Base-by-base conservation (phyloP, 2,329 filamentous ascomycete genomes). In the Cytospora schulzeri region DNA sequence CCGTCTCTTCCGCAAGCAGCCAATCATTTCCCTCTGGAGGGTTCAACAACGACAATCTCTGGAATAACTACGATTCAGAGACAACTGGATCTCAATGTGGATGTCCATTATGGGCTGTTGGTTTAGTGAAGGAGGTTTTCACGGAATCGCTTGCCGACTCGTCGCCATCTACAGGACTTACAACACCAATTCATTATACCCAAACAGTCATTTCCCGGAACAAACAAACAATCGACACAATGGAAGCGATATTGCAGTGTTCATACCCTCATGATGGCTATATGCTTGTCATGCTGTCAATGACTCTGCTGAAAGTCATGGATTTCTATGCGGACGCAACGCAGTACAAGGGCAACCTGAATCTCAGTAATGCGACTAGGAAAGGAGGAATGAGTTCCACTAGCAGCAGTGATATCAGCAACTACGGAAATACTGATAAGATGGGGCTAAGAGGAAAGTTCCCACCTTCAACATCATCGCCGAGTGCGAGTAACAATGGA, bases 291-390 rank as follows among this genome's bases (percentile, higher is more conserved):
- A 69, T 75, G 9, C 57, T 76, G 33, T 72, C 73, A 11, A 66
- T 76, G 35, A 70, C 76, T 26, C 66, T 74, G 7, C 71, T 76
- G 66, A 76, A 75, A 63, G 66, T 75, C 1, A 57, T 77, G 24
- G 71, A 66, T 26, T 69, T 69, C 50, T 77, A 76, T 60, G 68
- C 70, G 1, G 57, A 66, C 14, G n/a, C 75, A 76, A 66, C 38
- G 4, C 38, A 41, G 6, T 19, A 3, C 38, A 41, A 41, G 6
- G 4, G 38, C 15, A 5, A 8, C 38, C 5, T n/a, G 38, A 17
- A 6, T 41, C 38, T 19, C 38, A 6, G 17, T 4, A 6, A 8
- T 7, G 19, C 38, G 8, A 41, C 2, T n/a, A 17, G 38, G n/a
- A 4, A 41, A 19, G 15, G n/a, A n/a, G n/a, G 15, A 4, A 41